These are phyloP conservation scores for Penicillium sp. DNA, from an alignment of 2,329 filamentous ascomycete species.

Conservation along the genomic window DNA sequence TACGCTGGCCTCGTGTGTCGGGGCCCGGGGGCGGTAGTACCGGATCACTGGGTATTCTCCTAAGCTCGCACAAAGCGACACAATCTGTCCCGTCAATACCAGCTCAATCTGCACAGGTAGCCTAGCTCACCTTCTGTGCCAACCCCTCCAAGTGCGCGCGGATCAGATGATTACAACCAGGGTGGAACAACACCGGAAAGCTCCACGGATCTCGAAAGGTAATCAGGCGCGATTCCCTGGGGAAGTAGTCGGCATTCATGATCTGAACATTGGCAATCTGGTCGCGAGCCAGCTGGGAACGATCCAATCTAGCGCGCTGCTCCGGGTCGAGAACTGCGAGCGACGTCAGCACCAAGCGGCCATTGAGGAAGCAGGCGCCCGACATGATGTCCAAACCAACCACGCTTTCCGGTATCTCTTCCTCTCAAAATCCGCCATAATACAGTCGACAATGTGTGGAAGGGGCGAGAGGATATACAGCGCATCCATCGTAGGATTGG, in stretches of 20 bases:
- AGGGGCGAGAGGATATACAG: conserved; percentile 83
- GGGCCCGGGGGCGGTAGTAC: conserved; percentile 69
- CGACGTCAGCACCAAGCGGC: conserved; percentile 20
- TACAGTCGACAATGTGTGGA: conserved; percentile 80
- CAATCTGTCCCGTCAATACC: conserved; percentile 51
- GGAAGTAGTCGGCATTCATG: conserved; percentile 78
- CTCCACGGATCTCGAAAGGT: conserved; percentile 93
- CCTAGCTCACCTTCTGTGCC: conserved; percentile 65
- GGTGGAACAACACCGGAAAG: conserved; percentile 86
- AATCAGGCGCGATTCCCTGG: conserved; percentile 80
- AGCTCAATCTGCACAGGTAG: conserved; percentile 9
- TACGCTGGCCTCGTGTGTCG: conserved; percentile 77
- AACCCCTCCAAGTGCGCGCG: conserved; percentile 71
- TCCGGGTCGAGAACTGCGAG: conserved; percentile 57
- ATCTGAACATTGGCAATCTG: conserved; percentile 73
- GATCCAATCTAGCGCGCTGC: conserved; percentile 65
- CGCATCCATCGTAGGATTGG: conserved; percentile 84
- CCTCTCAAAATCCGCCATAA: conserved; percentile 84
- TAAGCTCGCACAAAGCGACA: conserved; percentile 76
- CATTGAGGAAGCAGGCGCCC: too few relatives aligned
- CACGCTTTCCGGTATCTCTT: conserved; percentile 69
- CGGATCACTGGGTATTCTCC: conserved; percentile 89
- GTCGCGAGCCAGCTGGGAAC: conserved; percentile 58
- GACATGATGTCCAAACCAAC: conserved; percentile 73
- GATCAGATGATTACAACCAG: conserved; percentile 75